Base-by-base conservation (phyloP, 768 basidiomycete genomes). In the Naganishia randhawae region DNA sequence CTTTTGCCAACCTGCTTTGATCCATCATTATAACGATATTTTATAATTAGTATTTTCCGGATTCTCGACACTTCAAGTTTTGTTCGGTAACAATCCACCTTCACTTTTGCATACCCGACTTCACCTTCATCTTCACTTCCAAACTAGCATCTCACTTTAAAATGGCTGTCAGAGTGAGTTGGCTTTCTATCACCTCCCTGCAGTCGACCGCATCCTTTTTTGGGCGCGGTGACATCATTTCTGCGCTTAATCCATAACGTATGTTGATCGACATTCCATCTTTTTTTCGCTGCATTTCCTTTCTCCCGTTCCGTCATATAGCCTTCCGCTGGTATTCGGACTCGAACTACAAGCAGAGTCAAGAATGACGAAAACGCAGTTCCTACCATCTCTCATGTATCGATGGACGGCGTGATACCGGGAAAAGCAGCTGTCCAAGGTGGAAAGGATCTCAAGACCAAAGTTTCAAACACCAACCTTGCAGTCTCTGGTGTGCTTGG, bases 321-420 rank as follows among this genome's bases (percentile, higher is more conserved):
- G 57, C 57, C 57, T 29, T 61, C 57, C 57, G 57, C 57, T 3
- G 57, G 57, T 25, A 61, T 41, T 16, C 57, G 63, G 25, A 48
- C 63, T 50, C 63, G 63, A n/a, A 48, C 32, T 16, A 48, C 63
- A 31, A 64, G 22, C 62, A 68, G 16, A 69, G 39, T 54, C 25
- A 61, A 61, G 57, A 61, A 61, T 41, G 57, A 61, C 61, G 57
- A 73, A 71, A 74, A 13, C 67, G 63, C 63, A 71, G 75, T 31
- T 73, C 64, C 16, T 71, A 75, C 4, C 74, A 74, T 25, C 29
- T 50, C 57, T 22, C 16, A 73, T 72, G 13, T 53, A 65, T 69
- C 17, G 70, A 70, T 29, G 75, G 75, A 71, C 75, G 75, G 41
- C 71, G 52, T 39, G 64, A 52, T 31, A 68, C 63, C 31, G 55